Percentiles rank a stretch among this genome's conserved stretches.
Conservation (phyloP, 129 eudicot species). For the Chrysanthemum seticuspe region DNA sequence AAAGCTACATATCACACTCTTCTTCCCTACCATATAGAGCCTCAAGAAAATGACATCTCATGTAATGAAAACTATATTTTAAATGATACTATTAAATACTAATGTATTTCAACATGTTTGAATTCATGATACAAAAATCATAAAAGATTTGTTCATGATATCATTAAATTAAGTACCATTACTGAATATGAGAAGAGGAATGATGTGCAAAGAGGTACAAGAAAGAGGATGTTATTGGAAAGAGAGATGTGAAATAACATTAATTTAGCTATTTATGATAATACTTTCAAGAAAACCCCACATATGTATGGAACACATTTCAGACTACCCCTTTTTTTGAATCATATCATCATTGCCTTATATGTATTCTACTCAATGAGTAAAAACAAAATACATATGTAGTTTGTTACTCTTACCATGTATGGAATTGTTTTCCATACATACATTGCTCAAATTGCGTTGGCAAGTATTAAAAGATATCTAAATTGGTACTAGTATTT, state of each 20-base stretch:
- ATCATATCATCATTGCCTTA: conserved; percentile 3
- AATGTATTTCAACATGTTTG: conserved; percentile 1
- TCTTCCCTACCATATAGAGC: conserved; percentile 31
- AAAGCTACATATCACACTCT: conserved; percentile 35
- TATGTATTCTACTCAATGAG: conserved; percentile 17
- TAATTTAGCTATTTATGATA: conserved; percentile 25
- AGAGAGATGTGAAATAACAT: conserved; percentile 22
- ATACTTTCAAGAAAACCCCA: conserved; percentile 18
- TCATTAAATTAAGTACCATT: conserved; percentile 20
- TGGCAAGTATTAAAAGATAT: conserved; percentile 10
- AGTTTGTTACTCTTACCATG: conserved; percentile 32
- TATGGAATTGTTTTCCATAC: conserved; percentile 30
- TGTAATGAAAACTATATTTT: conserved; percentile 16
- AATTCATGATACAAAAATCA: neutral
- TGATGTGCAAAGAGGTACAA: conserved; percentile 18
- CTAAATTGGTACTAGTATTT: conserved; percentile 2
- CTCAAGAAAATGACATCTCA: conserved; percentile 41
- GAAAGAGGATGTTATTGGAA: neutral
- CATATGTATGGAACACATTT: neutral
- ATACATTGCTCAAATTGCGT: conserved; percentile 27
- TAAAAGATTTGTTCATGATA: neutral
- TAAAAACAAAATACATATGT: conserved; percentile 27
- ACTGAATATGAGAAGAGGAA: conserved; percentile 5
- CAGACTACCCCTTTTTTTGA: conserved; percentile 7
- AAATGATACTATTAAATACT: neutral